Conservation (phyloP, 2,329 filamentous ascomycete genomes). For the Mycosphaerella sp. region DNA sequence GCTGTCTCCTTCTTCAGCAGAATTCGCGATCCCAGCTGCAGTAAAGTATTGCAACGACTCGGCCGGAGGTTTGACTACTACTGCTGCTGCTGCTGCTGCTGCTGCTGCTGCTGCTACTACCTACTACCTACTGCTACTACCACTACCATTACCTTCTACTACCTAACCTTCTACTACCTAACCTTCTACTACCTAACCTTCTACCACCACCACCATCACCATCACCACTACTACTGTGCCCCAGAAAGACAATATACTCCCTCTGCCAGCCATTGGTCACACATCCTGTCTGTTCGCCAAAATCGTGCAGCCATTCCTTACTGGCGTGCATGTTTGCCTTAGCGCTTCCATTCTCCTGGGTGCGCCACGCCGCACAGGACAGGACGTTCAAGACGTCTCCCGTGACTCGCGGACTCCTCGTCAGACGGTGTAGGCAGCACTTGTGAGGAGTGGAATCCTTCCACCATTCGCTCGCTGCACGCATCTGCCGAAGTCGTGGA, state of each 20-base stretch:
- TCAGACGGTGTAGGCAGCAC: background rate
- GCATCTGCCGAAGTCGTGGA: background rate
- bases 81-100: background rate
- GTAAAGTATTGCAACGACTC: too few species aligned
- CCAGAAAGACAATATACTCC: slow-evolving; percentile 4
- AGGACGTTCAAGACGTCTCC: slow-evolving; percentile 4
- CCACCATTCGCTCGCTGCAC: background rate
- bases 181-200: too few species aligned
- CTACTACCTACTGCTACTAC: background rate
- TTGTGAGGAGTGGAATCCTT: background rate
- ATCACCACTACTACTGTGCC: background rate
- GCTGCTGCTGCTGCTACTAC: background rate
- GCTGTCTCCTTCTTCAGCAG: background rate
- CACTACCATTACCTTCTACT: too few species aligned
- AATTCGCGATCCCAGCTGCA: background rate
- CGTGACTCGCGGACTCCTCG: background rate
- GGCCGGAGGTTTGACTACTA: background rate
- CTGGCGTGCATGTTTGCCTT: slow-evolving; percentile 13
- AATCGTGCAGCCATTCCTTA: slow-evolving; percentile 15
- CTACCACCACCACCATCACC: too few species aligned
- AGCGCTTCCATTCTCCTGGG: slow-evolving; percentile 13
- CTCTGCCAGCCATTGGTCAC: slow-evolving; percentile 9
- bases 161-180: too few species aligned
- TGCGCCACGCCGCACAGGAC: slow-evolving; percentile 9
- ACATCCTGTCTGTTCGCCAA: slow-evolving; percentile 10